phyloP scores from a whole-genome alignment of 305 asterid species.

The Fraxinus albicans region DNA sequence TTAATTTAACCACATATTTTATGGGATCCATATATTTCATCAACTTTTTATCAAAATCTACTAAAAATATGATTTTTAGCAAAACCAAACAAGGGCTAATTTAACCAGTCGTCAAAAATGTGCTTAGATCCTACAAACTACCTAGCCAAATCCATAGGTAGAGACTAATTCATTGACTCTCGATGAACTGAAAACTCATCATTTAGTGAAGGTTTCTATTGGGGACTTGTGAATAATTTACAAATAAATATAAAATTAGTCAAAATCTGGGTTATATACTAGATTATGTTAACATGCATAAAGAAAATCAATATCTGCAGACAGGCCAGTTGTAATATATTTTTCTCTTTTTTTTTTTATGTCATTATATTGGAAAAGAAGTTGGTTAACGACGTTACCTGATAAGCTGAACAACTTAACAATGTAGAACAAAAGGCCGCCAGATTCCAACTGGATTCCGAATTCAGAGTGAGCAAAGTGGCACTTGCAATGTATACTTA shows the following conservation, averaged over 20 bases:
- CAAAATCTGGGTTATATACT: neutral
- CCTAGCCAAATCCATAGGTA: slow-evolving; percentile 13
- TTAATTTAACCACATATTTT: neutral
- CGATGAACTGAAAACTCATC: neutral
- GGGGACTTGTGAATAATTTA: neutral
- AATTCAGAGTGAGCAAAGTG: neutral
- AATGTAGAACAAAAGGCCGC: neutral
- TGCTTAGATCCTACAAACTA: slow-evolving; percentile 20
- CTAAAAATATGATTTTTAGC: neutral
- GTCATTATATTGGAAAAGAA: neutral
- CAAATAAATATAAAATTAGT: neutral
- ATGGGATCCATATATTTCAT: neutral
- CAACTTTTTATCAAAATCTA: neutral
- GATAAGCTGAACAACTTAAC: neutral
- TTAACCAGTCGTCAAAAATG: slow-evolving; percentile 1
- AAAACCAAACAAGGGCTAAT: neutral
- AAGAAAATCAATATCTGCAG: neutral
- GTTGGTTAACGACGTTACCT: neutral
- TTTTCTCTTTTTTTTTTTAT: neutral
- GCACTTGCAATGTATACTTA: neutral
- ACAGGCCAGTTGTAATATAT: neutral
- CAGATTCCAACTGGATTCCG: neutral
- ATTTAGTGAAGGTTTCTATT: neutral
- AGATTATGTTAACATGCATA: neutral
- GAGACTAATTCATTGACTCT: slow-evolving; percentile 20